phyloP scores from a whole-genome alignment of 2,329 filamentous ascomycete species.

The Beauveria medogensis region DNA sequence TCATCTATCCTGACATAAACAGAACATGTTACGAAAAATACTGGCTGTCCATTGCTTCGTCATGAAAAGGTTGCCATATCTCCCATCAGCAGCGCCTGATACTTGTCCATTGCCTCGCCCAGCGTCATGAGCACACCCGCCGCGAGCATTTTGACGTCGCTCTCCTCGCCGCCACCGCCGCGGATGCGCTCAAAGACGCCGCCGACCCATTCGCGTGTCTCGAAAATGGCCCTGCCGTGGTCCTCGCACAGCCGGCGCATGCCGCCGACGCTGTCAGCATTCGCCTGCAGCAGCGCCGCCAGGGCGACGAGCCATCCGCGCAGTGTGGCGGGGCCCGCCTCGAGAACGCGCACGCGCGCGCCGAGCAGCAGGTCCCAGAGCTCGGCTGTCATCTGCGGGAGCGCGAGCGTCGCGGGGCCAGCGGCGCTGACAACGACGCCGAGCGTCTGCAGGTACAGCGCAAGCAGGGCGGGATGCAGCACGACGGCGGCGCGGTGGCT shows the following conservation, averaged over 20 bases:
- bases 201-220: conserved; percentile 80
- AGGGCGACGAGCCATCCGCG: conserved; percentile 72
- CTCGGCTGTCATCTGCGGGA: conserved; percentile 76
- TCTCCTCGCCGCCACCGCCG: conserved; percentile 57
- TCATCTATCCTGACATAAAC: neutral
- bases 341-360: conserved; percentile 51
- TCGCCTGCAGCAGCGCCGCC: conserved; percentile 74
- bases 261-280: conserved; percentile 51
- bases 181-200: conserved; percentile 59
- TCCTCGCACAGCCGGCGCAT: conserved; percentile 64
- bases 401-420: conserved; percentile 66
- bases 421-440: conserved; percentile 75
- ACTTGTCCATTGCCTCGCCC: conserved; percentile 74
- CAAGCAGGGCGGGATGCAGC: conserved; percentile 66
- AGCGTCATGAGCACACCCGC: conserved; percentile 71
- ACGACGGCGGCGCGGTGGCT: conserved; percentile 38
- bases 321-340: conserved; percentile 55
- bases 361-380: conserved; percentile 74
- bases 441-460: conserved; percentile 78
- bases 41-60: neutral
- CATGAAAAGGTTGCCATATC: conserved; percentile 42
- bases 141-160: conserved; percentile 68
- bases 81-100: conserved; percentile 69
- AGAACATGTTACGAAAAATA: neutral
- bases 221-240: conserved; percentile 68